These are phyloP conservation scores for Eleusine coracana DNA, from an alignment of 176 grass and related monocot genomes.

Conservation along the genomic window DNA sequence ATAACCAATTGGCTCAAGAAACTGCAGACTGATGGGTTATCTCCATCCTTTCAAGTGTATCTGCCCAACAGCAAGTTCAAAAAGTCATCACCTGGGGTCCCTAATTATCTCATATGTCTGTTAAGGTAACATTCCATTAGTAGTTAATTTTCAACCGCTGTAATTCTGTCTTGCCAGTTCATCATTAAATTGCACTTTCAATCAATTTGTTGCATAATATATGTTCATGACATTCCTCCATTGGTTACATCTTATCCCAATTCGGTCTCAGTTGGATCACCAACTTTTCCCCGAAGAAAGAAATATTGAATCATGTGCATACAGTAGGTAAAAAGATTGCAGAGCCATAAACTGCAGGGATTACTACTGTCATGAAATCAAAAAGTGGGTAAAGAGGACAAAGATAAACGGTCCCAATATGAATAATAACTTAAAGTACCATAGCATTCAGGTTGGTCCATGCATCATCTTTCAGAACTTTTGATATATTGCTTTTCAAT, in stretches of 20 bases:
- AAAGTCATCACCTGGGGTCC: slow-evolving; percentile 69
- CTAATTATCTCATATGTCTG: slow-evolving; percentile 69
- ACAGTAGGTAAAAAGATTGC: neutral
- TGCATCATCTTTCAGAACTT: neutral
- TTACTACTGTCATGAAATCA: neutral
- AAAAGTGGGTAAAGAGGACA: neutral
- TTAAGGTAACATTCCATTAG: slow-evolving; percentile 49
- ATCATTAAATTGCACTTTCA: neutral
- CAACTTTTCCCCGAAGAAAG: slow-evolving; percentile 10
- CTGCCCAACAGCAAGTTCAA: slow-evolving; percentile 86
- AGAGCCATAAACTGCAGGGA: neutral
- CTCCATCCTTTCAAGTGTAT: slow-evolving; percentile 69
- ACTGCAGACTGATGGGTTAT: slow-evolving; percentile 51
- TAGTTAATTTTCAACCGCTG: neutral
- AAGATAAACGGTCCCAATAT: neutral
- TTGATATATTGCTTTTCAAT: neutral
- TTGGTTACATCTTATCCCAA: neutral
- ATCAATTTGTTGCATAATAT: slow-evolving; percentile 4
- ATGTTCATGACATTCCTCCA: neutral
- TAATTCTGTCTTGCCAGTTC: neutral
- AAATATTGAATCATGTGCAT: neutral
- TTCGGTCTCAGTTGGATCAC: neutral
- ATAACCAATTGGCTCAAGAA: slow-evolving; percentile 52
- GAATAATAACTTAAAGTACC: slow-evolving; percentile 1
- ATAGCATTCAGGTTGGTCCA: neutral